Evolutionary conservation across 208 protist species (phyloP).

Genomic region (Eutreptiella sp.): DNA sequence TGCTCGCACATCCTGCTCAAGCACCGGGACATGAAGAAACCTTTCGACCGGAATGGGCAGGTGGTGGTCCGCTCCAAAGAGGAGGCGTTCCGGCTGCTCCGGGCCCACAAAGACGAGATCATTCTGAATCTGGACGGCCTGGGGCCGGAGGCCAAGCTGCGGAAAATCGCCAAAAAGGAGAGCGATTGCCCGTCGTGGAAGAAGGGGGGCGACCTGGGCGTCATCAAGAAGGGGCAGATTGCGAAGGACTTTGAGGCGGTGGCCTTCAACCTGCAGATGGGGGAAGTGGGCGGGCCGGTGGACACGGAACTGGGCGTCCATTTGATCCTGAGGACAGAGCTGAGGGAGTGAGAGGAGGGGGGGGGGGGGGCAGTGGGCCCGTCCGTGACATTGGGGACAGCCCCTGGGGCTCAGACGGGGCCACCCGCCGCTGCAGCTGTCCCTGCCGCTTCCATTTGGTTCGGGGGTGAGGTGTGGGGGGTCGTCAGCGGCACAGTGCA

Average conservation of each 20-base stretch:
- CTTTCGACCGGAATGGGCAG: slow-evolving; percentile 63
- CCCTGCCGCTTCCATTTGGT: no score
- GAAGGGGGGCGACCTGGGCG: slow-evolving; percentile 59
- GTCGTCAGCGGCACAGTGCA: no score
- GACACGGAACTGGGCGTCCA: slow-evolving; percentile 66
- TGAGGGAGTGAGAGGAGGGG: no score
- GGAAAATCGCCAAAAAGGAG: slow-evolving; percentile 49
- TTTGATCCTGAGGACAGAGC: slow-evolving; percentile 45
- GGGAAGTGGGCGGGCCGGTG: slow-evolving; percentile 61
- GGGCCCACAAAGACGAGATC: no score
- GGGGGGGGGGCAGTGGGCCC: no score
- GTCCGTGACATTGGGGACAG: no score
- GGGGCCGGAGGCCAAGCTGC: slow-evolving; percentile 57
- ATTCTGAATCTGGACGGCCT: slow-evolving; percentile 46
- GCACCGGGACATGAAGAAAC: slow-evolving; percentile 68
- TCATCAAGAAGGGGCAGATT: slow-evolving; percentile 61
- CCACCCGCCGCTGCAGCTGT: no score
- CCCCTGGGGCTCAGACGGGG: no score
- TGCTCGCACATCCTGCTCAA: slow-evolving; percentile 71
- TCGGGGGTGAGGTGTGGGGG: no score
- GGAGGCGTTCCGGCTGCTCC: slow-evolving; percentile 58
- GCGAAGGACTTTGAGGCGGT: slow-evolving; percentile 55
- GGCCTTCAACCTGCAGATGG: slow-evolving; percentile 51
- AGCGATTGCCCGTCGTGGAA: slow-evolving; percentile 54
- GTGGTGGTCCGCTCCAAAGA: slow-evolving; percentile 59